phyloP scores from a whole-genome alignment of 306 rosid species.

The Mucuna pruriens region DNA sequence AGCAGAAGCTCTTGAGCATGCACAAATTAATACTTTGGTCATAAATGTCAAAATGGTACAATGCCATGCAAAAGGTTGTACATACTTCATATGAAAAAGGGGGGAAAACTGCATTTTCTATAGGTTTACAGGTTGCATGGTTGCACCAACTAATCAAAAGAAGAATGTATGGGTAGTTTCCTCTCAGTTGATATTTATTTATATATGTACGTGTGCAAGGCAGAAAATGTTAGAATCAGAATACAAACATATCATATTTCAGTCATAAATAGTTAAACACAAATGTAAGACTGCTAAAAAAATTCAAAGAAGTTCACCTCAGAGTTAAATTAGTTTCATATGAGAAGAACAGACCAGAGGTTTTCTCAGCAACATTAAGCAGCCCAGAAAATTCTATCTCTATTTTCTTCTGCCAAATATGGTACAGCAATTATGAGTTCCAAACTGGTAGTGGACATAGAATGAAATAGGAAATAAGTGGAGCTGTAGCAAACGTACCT shows the following conservation, averaged over 20 bases:
- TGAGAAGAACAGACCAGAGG: constrained; percentile 87
- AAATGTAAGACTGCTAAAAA: constrained; percentile 27
- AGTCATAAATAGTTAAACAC: constrained; percentile 18
- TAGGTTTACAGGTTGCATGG: constrained; percentile 24
- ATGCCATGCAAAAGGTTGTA: constrained; percentile 9
- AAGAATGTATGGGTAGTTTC: constrained; percentile 32
- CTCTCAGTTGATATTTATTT: constrained; percentile 12
- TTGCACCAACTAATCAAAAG: constrained; percentile 18
- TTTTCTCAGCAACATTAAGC: constrained; percentile 82
- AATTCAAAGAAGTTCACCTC: constrained; percentile 66
- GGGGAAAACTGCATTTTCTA: not conserved
- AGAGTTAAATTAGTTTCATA: constrained; percentile 87
- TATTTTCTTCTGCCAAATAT: constrained; percentile 74
- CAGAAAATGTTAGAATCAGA: constrained; percentile 26
- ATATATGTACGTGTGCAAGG: not conserved
- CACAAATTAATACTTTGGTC: not conserved
- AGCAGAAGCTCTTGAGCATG: constrained; percentile 5
- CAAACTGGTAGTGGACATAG: constrained; percentile 33
- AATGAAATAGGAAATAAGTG: constrained; percentile 21
- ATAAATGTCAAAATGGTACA: constrained; percentile 13
- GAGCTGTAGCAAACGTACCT: constrained; percentile 53
- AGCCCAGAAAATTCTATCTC: constrained; percentile 80
- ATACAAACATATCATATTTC: constrained; percentile 22
- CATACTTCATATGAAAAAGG: not conserved
- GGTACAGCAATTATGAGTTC: constrained; percentile 38